These are phyloP conservation scores for Cercis canadensis DNA, from an alignment of 306 rosid species.

Conservation along the genomic window DNA sequence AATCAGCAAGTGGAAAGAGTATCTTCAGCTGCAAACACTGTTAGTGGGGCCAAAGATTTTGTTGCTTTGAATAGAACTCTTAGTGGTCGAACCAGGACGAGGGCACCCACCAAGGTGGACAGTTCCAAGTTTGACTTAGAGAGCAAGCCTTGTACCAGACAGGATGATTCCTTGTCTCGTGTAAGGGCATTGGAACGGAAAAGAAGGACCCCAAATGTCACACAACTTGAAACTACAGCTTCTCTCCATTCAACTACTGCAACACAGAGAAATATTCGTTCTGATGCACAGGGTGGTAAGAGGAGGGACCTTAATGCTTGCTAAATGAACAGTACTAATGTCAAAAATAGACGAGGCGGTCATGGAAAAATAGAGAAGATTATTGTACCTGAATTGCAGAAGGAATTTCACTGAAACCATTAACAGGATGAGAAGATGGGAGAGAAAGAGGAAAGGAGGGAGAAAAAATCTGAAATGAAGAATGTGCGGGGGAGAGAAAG, in stretches of 20 bases:
- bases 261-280: constrained; percentile 44
- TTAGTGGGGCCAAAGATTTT: constrained; percentile 64
- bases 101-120: constrained; percentile 58
- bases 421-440: too few species aligned
- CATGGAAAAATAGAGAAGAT: constrained; percentile 50
- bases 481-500: too few species aligned
- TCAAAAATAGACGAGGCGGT: constrained; percentile 43
- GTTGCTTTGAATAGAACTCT: constrained; percentile 73
- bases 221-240: constrained; percentile 47
- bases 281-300: constrained; percentile 46
- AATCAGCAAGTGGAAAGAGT: constrained; percentile 53
- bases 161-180: constrained; percentile 51
- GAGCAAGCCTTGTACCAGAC: constrained; percentile 56
- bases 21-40: constrained; percentile 52
- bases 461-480: too few species aligned
- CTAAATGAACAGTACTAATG: constrained; percentile 40
- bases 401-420: too few species aligned
- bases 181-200: constrained; percentile 59
- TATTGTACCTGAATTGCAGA: too few species aligned
- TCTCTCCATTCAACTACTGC: constrained; percentile 45
- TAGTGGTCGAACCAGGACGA: constrained; percentile 53
- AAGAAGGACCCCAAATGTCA: constrained; percentile 59
- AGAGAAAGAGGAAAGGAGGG: too few species aligned
- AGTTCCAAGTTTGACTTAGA: constrained; percentile 57
- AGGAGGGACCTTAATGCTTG: constrained; percentile 45